A percentile compares a stretch with the other conserved stretches of the same genome.
These are phyloP conservation scores for Beauveria varroae DNA, from an alignment of 2,329 filamentous ascomycete genomes.

Conservation along the genomic window DNA sequence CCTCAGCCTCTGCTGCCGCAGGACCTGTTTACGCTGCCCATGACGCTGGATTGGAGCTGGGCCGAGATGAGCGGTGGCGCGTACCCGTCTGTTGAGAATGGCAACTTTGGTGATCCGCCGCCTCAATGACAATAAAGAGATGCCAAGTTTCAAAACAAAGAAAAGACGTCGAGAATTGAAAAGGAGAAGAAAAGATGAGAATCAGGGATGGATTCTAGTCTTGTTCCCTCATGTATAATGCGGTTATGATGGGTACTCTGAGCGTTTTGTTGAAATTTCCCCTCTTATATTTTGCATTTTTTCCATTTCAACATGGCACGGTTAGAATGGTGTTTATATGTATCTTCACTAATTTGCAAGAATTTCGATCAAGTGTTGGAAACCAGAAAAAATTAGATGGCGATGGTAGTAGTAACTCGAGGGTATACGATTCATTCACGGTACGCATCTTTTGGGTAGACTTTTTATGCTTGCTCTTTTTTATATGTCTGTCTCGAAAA, in stretches of 20 bases:
- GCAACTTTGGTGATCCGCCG: constrained; percentile 34
- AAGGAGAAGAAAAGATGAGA: not conserved
- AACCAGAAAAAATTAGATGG: too few relatives aligned
- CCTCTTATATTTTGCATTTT: not conserved
- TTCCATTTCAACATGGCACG: too few relatives aligned
- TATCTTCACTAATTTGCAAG: too few relatives aligned
- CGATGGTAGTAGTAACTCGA: too few relatives aligned
- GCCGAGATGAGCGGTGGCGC: constrained; percentile 60
- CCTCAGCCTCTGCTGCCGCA: constrained; percentile 86
- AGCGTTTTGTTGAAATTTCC: not conserved
- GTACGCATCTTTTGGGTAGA: too few relatives aligned
- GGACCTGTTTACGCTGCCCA: constrained; percentile 91
- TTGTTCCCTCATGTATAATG: not conserved
- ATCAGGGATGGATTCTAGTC: not conserved
- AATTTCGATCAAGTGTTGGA: not conserved
- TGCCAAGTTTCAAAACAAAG: not conserved
- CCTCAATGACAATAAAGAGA: not conserved
- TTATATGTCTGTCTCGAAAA: not conserved
- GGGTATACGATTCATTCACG: too few relatives aligned
- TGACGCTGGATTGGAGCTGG: constrained; percentile 89
- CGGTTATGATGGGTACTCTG: not conserved
- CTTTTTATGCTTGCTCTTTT: not conserved
- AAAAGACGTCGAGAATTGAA: constrained; percentile 11
- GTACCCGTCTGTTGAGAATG: constrained; percentile 58
- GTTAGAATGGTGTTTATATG: too few relatives aligned